Conservation (phyloP, 176 grass and related monocot species). For the Rhynchospora tenuis region DNA sequence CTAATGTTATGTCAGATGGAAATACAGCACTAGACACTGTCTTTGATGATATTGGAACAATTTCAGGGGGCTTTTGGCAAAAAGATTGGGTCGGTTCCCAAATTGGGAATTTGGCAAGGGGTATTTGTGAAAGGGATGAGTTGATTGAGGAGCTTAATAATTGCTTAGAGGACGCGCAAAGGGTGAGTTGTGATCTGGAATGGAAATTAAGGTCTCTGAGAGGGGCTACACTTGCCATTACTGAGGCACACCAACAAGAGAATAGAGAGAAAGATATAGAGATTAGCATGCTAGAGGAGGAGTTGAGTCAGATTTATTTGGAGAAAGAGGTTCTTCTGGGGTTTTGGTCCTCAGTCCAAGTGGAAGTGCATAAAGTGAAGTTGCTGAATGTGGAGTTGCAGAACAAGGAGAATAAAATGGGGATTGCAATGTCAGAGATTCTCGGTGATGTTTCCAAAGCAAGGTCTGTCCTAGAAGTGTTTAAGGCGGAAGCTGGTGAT, state of each 20-base stretch:
- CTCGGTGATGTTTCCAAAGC: constrained; percentile 49
- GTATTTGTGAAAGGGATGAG: constrained; percentile 79
- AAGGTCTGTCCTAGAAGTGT: constrained; percentile 45
- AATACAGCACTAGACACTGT: constrained; percentile 59
- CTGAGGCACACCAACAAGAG: constrained; percentile 75
- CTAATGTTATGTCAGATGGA: constrained; percentile 58
- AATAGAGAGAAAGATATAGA: constrained; percentile 55
- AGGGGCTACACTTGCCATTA: constrained; percentile 75
- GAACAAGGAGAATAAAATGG: constrained; percentile 49
- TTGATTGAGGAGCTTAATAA: constrained; percentile 75
- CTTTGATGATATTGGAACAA: constrained; percentile 47
- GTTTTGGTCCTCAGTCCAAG: constrained; percentile 38
- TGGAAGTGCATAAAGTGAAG: constrained; percentile 27
- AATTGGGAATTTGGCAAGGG: constrained; percentile 47
- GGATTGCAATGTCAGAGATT: constrained; percentile 35
- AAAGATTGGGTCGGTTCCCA: constrained; percentile 61
- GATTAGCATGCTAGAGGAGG: constrained; percentile 44
- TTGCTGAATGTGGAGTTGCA: constrained; percentile 36
- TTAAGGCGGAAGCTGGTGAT: constrained; percentile 31
- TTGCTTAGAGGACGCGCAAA: constrained; percentile 70
- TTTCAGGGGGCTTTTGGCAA: constrained; percentile 47
- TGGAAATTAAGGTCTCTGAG: constrained; percentile 85
- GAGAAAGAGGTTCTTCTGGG: constrained; percentile 58
- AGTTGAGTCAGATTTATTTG: constrained; percentile 22
- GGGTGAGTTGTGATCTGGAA: constrained; percentile 64